Evolutionary conservation across 2,329 filamentous ascomycete species (phyloP).

Genomic region (Didymellaceae sp.): DNA sequence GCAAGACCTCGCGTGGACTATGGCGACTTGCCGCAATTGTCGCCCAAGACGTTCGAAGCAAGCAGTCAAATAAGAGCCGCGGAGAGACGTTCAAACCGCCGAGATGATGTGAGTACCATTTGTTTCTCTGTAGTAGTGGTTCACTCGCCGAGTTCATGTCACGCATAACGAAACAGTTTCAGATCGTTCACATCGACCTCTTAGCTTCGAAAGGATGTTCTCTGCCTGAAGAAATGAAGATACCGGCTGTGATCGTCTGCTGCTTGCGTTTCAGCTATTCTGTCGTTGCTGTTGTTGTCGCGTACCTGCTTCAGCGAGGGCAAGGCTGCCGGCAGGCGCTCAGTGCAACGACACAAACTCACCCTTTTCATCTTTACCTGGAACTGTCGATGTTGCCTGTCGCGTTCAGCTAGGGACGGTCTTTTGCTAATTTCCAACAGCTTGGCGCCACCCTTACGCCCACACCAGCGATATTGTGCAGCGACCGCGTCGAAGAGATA

Average conservation of each 20-base stretch:
- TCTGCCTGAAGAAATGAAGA: conserved; percentile 25
- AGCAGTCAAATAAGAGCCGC: conserved; percentile 18
- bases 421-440: conserved; percentile 26
- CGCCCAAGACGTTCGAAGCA: conserved; percentile 32
- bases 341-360: neutral
- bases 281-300: conserved; percentile 1
- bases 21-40: conserved; percentile 29
- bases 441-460: conserved; percentile 18
- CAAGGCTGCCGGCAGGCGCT: conserved; percentile 1
- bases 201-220: conserved; percentile 21
- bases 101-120: conserved; percentile 41
- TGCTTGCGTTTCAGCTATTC: conserved; percentile 4
- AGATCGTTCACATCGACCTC: conserved; percentile 21
- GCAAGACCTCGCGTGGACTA: conserved; percentile 26
- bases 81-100: conserved; percentile 21
- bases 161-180: conserved; percentile 40
- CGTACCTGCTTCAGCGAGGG: neutral
- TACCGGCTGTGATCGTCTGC: neutral
- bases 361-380: neutral
- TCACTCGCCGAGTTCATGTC: conserved; percentile 24
- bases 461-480: conserved; percentile 21
- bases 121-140: conserved; percentile 26
- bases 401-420: neutral
- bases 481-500: conserved; percentile 35
- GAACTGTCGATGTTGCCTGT: neutral